Evolutionary conservation across 768 basidiomycete genomes (phyloP).

Genomic region (Termitomyces sp.): DNA sequence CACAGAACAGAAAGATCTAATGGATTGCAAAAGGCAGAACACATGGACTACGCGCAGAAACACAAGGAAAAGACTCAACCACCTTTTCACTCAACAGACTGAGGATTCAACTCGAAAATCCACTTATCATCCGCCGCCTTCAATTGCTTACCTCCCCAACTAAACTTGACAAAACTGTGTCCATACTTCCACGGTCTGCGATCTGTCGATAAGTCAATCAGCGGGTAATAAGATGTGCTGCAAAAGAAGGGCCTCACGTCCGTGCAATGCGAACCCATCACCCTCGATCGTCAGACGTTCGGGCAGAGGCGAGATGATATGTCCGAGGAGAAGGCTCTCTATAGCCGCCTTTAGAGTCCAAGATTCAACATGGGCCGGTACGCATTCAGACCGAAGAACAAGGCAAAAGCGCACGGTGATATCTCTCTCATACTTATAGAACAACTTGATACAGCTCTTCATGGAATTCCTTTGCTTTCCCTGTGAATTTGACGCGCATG

Average conservation of each 20-base stretch:
- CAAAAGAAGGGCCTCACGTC: conserved; percentile 19
- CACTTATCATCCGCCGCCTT: conserved; percentile 27
- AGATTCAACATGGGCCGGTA: background rate
- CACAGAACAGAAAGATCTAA: background rate
- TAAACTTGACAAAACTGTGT: conserved; percentile 18
- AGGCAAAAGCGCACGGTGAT: conserved; percentile 26
- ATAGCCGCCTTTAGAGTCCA: conserved; percentile 23
- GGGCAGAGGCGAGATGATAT: conserved; percentile 25
- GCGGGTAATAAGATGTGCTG: background rate
- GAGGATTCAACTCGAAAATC: conserved; percentile 23
- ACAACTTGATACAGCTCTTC: conserved; percentile 19
- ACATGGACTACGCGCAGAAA: background rate
- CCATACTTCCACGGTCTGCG: conserved; percentile 28
- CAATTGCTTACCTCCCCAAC: conserved; percentile 23
- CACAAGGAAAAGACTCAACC: background rate
- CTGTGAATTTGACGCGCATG: background rate
- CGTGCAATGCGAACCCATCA: conserved; percentile 22
- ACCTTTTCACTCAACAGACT: background rate
- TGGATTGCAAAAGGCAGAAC: background rate
- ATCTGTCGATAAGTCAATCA: conserved; percentile 10
- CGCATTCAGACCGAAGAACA: background rate
- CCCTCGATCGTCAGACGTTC: conserved; percentile 24
- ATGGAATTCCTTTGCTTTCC: background rate
- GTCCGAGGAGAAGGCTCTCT: conserved; percentile 26
- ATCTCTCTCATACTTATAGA: conserved; percentile 26